Evolutionary conservation across 768 basidiomycete genomes (phyloP), one percentile per base, ranked within the genome.

Genomic region (Amanita jacksonii): DNA sequence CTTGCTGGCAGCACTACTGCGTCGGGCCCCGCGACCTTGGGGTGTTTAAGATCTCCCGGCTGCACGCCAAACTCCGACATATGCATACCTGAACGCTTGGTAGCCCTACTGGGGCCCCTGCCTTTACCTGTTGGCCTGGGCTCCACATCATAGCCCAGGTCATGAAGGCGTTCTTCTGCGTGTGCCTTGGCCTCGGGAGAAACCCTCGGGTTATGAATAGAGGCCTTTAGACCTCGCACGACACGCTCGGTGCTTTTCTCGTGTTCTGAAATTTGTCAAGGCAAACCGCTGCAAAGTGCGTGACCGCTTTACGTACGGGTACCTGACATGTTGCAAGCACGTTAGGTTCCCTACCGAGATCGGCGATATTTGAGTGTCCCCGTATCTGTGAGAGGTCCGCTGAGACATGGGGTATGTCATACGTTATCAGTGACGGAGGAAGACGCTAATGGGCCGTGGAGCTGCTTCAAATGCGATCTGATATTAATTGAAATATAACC

Each of bases 161-260:
- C 47, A 41, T 47, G 44, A 9, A 50, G 50, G 19, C 49, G 44
- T 13, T 51, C 49, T 15, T 54, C 48, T 8, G 75, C 77, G 22
- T 66, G 62, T 27, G 57, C 58, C 49, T 72, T 72, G 1, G 75
- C 76, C 42, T 65, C 67, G 2, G 62, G 59, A 5, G 73, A 73
- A 19, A 73, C 70, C 49, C 73, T 62, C 4, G 74, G 76, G 54
- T 81, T 79, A 54, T 69, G 62, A 4, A 78, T 63, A 8, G 76
- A 64, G n/a, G 77, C 76, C 53, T 77, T 78, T 42, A 75, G 60
- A 24, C 78, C 78, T 1, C 72, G 74, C 19, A 68, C 52, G 32
- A 62, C 56, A 8, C 59, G 56, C 34, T 55, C 55, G 8, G 54
- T 51, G 46, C 54, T 51, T 39, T 62, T 62, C n/a, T 46, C 37